These are phyloP conservation scores for Phialocephala subalpina DNA, from an alignment of 2,329 filamentous ascomycete genomes.

Conservation along the genomic window DNA sequence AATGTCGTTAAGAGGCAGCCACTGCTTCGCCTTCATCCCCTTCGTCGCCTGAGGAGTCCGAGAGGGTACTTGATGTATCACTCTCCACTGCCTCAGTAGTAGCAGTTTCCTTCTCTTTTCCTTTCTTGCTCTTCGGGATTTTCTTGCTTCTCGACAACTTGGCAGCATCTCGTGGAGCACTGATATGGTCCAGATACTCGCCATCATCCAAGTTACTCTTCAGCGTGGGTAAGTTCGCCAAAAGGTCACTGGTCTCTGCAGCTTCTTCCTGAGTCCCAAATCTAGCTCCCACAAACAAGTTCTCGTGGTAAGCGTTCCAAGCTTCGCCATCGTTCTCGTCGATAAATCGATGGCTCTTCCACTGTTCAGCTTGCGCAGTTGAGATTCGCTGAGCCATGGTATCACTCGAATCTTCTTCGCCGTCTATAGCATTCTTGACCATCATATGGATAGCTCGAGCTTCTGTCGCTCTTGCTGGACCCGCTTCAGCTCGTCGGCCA, in stretches of 20 bases:
- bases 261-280: slow-evolving; percentile 16
- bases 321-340: slow-evolving; percentile 81
- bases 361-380: slow-evolving; percentile 81
- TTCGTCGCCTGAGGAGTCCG: slow-evolving; percentile 28
- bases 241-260: slow-evolving; percentile 25
- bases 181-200: slow-evolving; percentile 69
- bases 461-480: slow-evolving; percentile 49
- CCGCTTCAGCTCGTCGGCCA: slow-evolving; percentile 48
- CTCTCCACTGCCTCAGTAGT: slow-evolving; percentile 26
- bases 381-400: slow-evolving; percentile 81
- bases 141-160: slow-evolving; percentile 41
- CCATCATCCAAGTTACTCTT: slow-evolving; percentile 63
- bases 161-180: slow-evolving; percentile 52
- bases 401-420: slow-evolving; percentile 69
- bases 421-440: slow-evolving; percentile 78
- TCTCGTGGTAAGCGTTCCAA: slow-evolving; percentile 79
- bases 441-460: slow-evolving; percentile 87
- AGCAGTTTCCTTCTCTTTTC: slow-evolving; percentile 26
- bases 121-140: slow-evolving; percentile 28
- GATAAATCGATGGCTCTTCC: slow-evolving; percentile 80
- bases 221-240: slow-evolving; percentile 47
- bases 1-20: slow-evolving; percentile 7
- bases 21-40: slow-evolving; percentile 21
- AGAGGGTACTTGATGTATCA: slow-evolving; percentile 27
- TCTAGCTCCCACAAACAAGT: slow-evolving; percentile 60